phyloP scores from a whole-genome alignment of 805 yeast species.

The Millerozyma miso region DNA sequence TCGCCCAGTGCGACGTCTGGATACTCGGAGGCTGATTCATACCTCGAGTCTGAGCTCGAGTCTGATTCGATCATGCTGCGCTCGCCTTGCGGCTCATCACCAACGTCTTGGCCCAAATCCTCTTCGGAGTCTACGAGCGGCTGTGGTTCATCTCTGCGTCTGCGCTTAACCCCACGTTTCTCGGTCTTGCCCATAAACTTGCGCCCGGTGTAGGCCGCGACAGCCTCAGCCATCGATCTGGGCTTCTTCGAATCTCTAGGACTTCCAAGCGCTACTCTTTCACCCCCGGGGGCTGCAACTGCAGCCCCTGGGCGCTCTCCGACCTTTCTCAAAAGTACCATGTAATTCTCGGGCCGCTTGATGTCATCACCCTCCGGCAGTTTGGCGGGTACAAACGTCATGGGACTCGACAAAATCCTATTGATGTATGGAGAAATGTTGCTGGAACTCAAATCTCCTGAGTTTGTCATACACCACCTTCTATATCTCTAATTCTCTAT shows the following conservation, averaged over 20 bases:
- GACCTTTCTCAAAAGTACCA: conserved; percentile 11
- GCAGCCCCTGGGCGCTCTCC: conserved; percentile 3
- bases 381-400: conserved; percentile 60
- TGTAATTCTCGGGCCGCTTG: conserved; percentile 11
- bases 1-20: conserved; percentile 15
- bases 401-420: conserved; percentile 56
- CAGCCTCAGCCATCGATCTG: conserved; percentile 54
- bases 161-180: conserved; percentile 22
- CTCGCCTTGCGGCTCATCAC: conserved; percentile 11
- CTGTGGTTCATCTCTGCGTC: conserved; percentile 16
- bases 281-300: no score
- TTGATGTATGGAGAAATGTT: conserved; percentile 55
- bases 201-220: conserved; percentile 54
- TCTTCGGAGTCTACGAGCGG: conserved; percentile 21
- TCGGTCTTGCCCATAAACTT: conserved; percentile 48
- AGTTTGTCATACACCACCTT: conserved; percentile 4
- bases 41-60: conserved; percentile 19
- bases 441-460: conserved; percentile 13
- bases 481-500: not conserved
- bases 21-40: conserved; percentile 32
- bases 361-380: conserved; percentile 37
- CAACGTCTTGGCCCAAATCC: conserved; percentile 16
- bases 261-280: not conserved
- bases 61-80: conserved; percentile 9
- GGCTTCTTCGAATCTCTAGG: conserved; percentile 25